Evolutionary conservation across 2,329 filamentous ascomycete genomes (phyloP).

Genomic region (Beauveria medogensis): DNA sequence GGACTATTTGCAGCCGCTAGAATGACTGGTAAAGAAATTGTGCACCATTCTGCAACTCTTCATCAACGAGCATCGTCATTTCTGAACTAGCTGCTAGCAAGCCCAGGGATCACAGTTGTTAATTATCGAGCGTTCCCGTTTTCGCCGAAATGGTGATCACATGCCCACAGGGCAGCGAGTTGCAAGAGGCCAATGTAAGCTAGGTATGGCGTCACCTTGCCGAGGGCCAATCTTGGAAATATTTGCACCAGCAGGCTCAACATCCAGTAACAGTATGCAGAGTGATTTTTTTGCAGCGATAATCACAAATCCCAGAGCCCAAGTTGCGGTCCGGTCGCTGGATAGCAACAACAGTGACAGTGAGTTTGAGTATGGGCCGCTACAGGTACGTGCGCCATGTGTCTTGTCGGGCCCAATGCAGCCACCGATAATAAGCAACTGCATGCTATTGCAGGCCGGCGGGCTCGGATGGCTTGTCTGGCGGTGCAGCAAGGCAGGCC

Average conservation of each 20-base stretch:
- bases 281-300: neutral
- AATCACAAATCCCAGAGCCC: neutral
- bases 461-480: neutral
- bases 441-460: neutral
- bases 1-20: neutral
- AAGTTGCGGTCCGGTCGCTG: neutral
- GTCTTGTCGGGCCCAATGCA: neutral
- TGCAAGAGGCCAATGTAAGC: neutral
- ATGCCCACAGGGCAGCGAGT: too few relatives aligned
- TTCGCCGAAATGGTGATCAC: neutral
- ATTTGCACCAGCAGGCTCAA: neutral
- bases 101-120: neutral
- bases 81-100: neutral
- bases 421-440: neutral
- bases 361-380: too few relatives aligned
- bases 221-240: neutral
- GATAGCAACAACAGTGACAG: neutral
- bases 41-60: neutral
- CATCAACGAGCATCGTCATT: neutral
- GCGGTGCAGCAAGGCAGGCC: neutral
- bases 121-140: neutral
- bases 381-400: neutral
- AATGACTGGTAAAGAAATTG: neutral
- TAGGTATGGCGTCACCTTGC: neutral
- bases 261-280: neutral